Evolutionary conservation across 1,284 basidiomycete genomes (phyloP), one percentile per base, ranked within the genome.

Genomic region (Cutaneotrichosporon daszewskae): DNA sequence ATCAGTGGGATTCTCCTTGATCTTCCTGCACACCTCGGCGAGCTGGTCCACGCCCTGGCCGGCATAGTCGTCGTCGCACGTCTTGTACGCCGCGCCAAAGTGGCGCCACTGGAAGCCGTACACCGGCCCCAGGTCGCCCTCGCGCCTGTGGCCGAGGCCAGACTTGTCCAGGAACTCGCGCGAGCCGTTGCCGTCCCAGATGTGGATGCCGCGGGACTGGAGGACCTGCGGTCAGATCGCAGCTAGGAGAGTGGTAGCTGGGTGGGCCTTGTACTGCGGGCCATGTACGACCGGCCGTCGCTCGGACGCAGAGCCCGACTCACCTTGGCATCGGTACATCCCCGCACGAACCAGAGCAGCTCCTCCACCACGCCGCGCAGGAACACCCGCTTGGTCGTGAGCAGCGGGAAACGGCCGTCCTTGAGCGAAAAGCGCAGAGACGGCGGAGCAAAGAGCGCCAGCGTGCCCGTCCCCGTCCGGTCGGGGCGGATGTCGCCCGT

Each of bases 41-140:
- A 98, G 75, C 74, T 98, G 94, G 72, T 98, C 95, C 24, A 97
- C 88, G 18, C 94, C 94, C 62, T 95, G 73, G 0, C 87, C 89
- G 0, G 77, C 72, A 65, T 98, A 98, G 60, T 88, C 81, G 24
- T 77, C 74, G 33, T 92, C 86, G 54, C 84, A 87, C 53, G 87
- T 83, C 17, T 75, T 75, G 62, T 98, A 98, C 54, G 80, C 72
- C 0, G 94, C 94, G 1, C 95, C 94, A 69, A 97, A 98, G 68
- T 97, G 92, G 43, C 94, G 77, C 94, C 95, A 98, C 62, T 98
- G 94, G 68, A 98, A 98, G 0, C 94, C 94, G 66, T 98, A 98
- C 2, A 98, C 89, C 0, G 95, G 94, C 0, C 94, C 94, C 2
- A 98, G 72, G 66, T 97, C 94, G 7, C 94, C 95, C 62, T 89